These are phyloP conservation scores for Elongisporangium undulatum DNA, from an alignment of 352 stramenopile species.

Conservation along the genomic window DNA sequence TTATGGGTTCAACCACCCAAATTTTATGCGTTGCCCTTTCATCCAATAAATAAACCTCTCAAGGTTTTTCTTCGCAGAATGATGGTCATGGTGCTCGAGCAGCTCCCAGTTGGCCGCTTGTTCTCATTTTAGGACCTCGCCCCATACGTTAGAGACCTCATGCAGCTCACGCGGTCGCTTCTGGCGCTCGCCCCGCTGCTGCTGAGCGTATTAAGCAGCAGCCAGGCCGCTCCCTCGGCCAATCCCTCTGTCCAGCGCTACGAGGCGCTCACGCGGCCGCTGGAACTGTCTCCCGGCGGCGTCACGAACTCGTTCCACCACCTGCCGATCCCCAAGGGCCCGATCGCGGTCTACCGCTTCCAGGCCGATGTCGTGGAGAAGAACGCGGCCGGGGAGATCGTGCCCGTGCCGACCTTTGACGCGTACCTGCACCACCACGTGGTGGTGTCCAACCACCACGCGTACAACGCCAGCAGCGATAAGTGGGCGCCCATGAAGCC, in stretches of 20 bases:
- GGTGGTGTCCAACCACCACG: constrained; percentile 62
- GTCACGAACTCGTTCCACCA: constrained; percentile 76
- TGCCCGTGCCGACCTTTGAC: constrained; percentile 61
- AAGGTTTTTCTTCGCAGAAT: neutral
- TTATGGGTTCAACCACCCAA: neutral
- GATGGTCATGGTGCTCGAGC: neutral
- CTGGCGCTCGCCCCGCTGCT: neutral
- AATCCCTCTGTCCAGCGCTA: constrained; percentile 46
- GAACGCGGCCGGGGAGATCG: constrained; percentile 37
- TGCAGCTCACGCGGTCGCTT: neutral
- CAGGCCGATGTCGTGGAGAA: constrained; percentile 72
- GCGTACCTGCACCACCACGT: constrained; percentile 85
- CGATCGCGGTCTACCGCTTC: constrained; percentile 82
- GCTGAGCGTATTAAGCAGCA: neutral
- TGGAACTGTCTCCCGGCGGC: constrained; percentile 60
- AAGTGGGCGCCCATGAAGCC: constrained; percentile 74
- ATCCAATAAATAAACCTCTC: neutral
- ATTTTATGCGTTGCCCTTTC: neutral
- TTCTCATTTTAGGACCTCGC: neutral
- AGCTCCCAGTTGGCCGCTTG: neutral
- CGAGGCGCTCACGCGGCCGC: constrained; percentile 59
- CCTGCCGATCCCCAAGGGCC: constrained; percentile 66
- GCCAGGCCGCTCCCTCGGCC: neutral
- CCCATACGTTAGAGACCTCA: neutral
- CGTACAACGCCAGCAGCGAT: constrained; percentile 42